phyloP scores from a whole-genome alignment of 345 rosid species.

The Noccaea caerulescens region DNA sequence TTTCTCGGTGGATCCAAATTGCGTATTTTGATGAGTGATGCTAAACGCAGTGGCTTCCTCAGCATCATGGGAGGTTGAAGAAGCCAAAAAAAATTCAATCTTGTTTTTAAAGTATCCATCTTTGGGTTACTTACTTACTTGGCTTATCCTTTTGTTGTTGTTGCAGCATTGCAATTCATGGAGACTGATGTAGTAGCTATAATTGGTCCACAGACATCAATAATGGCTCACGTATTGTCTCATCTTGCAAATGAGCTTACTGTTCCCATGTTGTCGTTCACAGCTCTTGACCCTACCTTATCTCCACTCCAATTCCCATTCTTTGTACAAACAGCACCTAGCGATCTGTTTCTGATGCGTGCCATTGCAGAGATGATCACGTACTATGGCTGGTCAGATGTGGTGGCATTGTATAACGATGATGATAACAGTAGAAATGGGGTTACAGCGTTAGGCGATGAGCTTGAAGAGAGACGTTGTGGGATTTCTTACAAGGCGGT shows the following conservation, averaged over 20 bases:
- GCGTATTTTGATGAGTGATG: slow-evolving; percentile 55
- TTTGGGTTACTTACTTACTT: slow-evolving; percentile 22
- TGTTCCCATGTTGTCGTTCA: slow-evolving; percentile 81
- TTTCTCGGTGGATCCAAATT: slow-evolving; percentile 68
- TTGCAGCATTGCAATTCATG: slow-evolving; percentile 76
- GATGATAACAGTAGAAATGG: slow-evolving; percentile 88
- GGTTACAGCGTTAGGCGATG: slow-evolving; percentile 61
- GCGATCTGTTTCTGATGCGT: slow-evolving; percentile 74
- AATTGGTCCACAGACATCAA: slow-evolving; percentile 83
- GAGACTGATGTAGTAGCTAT: slow-evolving; percentile 85
- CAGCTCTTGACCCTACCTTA: slow-evolving; percentile 78
- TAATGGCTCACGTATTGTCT: slow-evolving; percentile 81
- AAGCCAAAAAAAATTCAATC: background rate
- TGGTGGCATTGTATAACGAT: slow-evolving; percentile 67
- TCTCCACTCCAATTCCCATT: slow-evolving; percentile 89
- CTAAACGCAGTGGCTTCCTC: slow-evolving; percentile 71
- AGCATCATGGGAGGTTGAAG: slow-evolving; percentile 70
- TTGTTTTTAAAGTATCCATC: background rate
- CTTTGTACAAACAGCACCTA: slow-evolving; percentile 94
- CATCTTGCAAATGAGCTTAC: slow-evolving; percentile 82
- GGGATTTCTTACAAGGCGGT: slow-evolving; percentile 72
- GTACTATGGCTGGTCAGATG: slow-evolving; percentile 69
- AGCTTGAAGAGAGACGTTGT: slow-evolving; percentile 69
- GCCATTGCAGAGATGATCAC: slow-evolving; percentile 83
- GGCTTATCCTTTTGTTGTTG: background rate